Conservation (phyloP, 2,329 filamentous ascomycete genomes). For the Colletotrichum sp. region DNA sequence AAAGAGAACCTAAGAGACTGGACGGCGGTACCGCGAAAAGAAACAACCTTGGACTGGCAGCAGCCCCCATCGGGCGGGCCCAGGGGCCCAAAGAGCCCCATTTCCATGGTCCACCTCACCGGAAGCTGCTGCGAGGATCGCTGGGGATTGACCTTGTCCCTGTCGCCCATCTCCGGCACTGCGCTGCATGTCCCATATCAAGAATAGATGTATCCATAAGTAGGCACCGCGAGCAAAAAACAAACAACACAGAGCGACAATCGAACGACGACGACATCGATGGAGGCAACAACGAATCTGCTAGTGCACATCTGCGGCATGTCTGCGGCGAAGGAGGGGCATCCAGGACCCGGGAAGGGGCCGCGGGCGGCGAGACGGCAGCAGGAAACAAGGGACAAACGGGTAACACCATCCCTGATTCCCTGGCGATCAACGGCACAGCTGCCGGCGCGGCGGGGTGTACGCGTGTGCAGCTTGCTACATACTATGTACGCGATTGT, state of each 20-base stretch:
- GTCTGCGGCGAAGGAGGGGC: not conserved
- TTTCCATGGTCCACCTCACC: constrained; percentile 1
- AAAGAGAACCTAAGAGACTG: not conserved
- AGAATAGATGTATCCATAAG: not conserved
- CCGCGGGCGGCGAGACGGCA: not conserved
- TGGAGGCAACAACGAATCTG: not conserved
- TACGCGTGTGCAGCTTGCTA: constrained; percentile 2
- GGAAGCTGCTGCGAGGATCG: constrained; percentile 19
- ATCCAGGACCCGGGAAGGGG: not conserved
- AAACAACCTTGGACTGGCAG: not conserved
- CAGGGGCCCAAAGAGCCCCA: not conserved
- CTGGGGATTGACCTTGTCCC: constrained; percentile 14
- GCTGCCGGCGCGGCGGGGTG: constrained; percentile 15
- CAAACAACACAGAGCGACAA: not conserved
- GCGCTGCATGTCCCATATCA: not conserved
- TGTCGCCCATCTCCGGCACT: not conserved
- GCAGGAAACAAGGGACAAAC: not conserved
- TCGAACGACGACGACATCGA: not conserved
- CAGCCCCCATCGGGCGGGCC: not conserved
- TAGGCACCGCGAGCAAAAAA: not conserved
- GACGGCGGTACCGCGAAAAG: constrained; percentile 1
- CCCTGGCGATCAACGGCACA: constrained; percentile 14
- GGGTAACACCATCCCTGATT: not conserved
- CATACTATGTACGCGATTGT: not conserved
- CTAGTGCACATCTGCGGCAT: not conserved